Evolutionary conservation across 2,329 filamentous ascomycete genomes (phyloP).

Genomic region (Seiridium unicorne): DNA sequence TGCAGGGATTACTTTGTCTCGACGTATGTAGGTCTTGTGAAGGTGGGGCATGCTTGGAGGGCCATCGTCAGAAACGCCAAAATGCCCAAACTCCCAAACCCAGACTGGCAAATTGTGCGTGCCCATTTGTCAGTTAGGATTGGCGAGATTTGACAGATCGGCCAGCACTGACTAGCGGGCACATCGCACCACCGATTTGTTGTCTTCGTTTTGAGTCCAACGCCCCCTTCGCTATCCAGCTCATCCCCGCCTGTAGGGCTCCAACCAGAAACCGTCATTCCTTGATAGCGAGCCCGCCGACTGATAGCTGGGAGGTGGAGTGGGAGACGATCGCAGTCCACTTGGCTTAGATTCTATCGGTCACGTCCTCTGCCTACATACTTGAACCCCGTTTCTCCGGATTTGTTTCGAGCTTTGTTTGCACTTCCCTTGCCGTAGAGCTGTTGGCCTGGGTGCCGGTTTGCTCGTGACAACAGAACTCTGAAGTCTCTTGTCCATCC

Average conservation of each 20-base stretch:
- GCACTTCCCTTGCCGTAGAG: neutral
- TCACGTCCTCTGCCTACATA: neutral
- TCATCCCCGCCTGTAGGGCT: neutral
- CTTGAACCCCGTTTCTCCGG: slow-evolving; percentile 1
- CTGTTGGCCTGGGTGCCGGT: neutral
- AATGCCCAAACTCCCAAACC: neutral
- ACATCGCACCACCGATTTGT: too few relatives aligned
- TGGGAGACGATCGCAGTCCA: neutral
- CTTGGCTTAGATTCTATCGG: neutral
- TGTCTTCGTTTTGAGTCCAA: too few relatives aligned
- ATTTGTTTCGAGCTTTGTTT: neutral
- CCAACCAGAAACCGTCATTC: neutral
- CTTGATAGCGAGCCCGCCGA: neutral
- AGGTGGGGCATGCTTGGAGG: slow-evolving; percentile 4
- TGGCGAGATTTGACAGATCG: too few relatives aligned
- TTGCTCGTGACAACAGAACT: neutral
- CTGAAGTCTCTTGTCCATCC: neutral
- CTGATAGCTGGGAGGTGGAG: neutral
- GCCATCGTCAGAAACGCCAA: neutral
- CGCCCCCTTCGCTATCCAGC: too few relatives aligned
- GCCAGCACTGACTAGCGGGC: too few relatives aligned
- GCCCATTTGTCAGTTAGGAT: neutral
- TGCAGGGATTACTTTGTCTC: slow-evolving; percentile 1
- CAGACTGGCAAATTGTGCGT: neutral
- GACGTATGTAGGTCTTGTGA: neutral